Evolutionary conservation across 192 early-diverging fungal genomes (phyloP), one percentile per base, ranked within the genome.

Genomic region (Spizellomyces sp.): DNA sequence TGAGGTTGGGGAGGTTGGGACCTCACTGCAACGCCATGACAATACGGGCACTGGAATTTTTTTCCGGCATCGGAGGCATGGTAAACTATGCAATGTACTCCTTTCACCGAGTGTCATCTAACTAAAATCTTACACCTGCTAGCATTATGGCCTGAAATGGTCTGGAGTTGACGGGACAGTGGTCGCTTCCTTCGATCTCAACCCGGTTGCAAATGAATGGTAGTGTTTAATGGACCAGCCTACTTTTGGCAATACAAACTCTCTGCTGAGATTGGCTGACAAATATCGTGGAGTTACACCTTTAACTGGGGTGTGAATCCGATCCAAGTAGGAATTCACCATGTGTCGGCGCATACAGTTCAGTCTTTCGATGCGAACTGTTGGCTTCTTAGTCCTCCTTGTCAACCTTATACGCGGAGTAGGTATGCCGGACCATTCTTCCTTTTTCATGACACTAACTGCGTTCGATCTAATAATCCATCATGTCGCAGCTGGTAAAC

Each of bases 371-470:
- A 86, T 6, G 90, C 91, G 1, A 84, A 91, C 71, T 88, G 87
- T 48, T 96, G 96, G 96, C 81, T 98, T 9, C 80, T 95, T 58
- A 92, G 90, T 67, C 96, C 96, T 27, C 96, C 96, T 0, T 98
- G 96, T 67, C 95, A 98, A 77, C 83, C 83, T 14, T 84, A 83
- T 58, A 79, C 79, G 6, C 27, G 64, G 52, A 57, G 67, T 69
- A 57, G 52, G 67, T 69, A 57, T 6, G 54, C n/a, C 22, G 54
- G 27, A 36, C 27, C 3, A 36, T 36, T 36, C 27, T 2, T 36
- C 27, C 27, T 56, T 56, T 56, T 22, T 19, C n/a, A 7, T 56
- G 54, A 7, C n/a, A n/a, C 54, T 6, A 56, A 19, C 22, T 22
- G n/a, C 5, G 22, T 6, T 7, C 22, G 54, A 22, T 56, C 54